phyloP scores from a whole-genome alignment of 768 basidiomycete species.

The Boletus vermiculosoides region DNA sequence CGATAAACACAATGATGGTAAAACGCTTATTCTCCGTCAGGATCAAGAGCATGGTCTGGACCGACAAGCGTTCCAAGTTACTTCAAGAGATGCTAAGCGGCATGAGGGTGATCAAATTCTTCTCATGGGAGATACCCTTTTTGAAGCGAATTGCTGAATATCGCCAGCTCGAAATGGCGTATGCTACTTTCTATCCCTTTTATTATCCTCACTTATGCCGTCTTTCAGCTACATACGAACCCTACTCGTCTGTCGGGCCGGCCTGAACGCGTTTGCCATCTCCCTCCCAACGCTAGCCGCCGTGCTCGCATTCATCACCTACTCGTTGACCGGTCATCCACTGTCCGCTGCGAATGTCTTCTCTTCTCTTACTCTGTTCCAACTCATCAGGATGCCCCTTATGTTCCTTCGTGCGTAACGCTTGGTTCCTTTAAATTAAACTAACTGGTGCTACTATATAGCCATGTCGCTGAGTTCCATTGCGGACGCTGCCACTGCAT shows the following conservation, averaged over 20 bases:
- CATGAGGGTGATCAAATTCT: conserved; percentile 92
- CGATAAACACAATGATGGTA: conserved; percentile 72
- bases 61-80: conserved; percentile 84
- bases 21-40: conserved; percentile 59
- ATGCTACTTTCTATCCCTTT: conserved; percentile 16
- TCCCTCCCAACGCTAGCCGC: conserved; percentile 77
- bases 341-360: conserved; percentile 76
- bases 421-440: conserved; percentile 1
- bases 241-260: conserved; percentile 63
- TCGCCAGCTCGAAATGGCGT: conserved; percentile 69
- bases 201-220: neutral
- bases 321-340: conserved; percentile 66
- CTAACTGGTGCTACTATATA: conserved; percentile 26
- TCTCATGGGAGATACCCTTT: conserved; percentile 86
- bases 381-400: conserved; percentile 75
- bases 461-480: conserved; percentile 73
- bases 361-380: conserved; percentile 83
- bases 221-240: conserved; percentile 57
- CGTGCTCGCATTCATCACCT: conserved; percentile 74
- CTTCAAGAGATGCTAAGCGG: conserved; percentile 87
- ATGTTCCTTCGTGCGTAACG: conserved; percentile 57
- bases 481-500: conserved; percentile 81
- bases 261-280: conserved; percentile 65
- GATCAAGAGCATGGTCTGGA: conserved; percentile 80
- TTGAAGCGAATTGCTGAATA: conserved; percentile 69